Evolutionary conservation across 2,329 filamentous ascomycete species (phyloP), one percentile per base, ranked within the genome.

Genomic region (Fusarium continuum): DNA sequence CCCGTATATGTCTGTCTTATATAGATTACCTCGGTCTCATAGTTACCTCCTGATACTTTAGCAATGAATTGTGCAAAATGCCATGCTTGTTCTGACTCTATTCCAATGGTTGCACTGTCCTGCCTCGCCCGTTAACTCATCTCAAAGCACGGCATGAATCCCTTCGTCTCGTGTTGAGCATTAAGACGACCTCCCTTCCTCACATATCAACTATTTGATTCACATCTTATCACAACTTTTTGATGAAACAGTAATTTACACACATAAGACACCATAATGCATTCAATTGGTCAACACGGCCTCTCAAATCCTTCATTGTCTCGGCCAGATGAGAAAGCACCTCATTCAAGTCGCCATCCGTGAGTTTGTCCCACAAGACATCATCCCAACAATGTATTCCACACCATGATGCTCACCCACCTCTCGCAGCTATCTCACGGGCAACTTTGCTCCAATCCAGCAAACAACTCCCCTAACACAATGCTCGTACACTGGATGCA

Each of bases 371-470:
- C 11, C 23, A n/a, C 17, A n/a, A 14, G 1, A 13, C 5, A 7
- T 5, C 13, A 29, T 29, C 28, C 14, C 28, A 14, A 14, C 13
- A 13, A n/a, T 38, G 19, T 38, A 22, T 3, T 16, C 7, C 34
- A 25, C 6, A 81, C 62, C 86, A 84, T 11, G 14, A 43, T 14
- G 6, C 16, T 58, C 9, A 63, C 53, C 7, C 6, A 19, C 35
- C 3, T 14, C 9, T 31, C 3, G 20, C 41, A 89, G 74, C 17
- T 89, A 89, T 64, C 80, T 91, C 1, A 79, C 82, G 6, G 89
- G 89, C 39, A 91, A 91, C 72, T 91, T 91, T 71, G 88, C 88
- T 1, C 88, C 89, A 0, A 83, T 90, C 2, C 80, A 85, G 6
- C 79, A 79, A 45, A 85, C 82, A 32, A 77, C 82, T 17, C 75